Base-by-base conservation (phyloP, 2,329 filamentous ascomycete genomes). In the Basipetospora chlamydospora region DNA sequence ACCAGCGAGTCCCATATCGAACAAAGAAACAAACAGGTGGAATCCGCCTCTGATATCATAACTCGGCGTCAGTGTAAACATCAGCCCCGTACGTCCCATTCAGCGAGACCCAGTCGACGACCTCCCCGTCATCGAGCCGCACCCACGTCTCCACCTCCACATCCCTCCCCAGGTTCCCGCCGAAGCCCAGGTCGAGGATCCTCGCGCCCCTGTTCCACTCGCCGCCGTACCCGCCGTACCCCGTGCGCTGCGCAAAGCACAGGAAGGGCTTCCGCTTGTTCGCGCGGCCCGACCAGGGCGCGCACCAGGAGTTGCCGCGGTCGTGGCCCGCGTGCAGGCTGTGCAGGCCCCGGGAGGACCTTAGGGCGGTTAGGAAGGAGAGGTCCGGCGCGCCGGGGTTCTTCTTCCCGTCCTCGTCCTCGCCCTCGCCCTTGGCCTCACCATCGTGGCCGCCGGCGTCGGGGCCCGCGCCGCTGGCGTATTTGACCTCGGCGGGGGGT, bases 141-240 rank as follows among this genome's bases (percentile, higher is more conserved):
- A 77, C 69, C 64, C 73, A 80, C 0, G 72, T 77, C 23, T 74
- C 61, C 0, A 72, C 52, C 26, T 61, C 60, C 15, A 55, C 44
- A 4, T 54, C 26, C 43, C 5, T 46, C 46, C 12, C 72, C 46
- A 16, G 51, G 51, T 1, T 56, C 48, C 28, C 67, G 56, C 61
- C 54, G 2, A 78, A 44, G 2, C 61, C 44, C 10, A 80, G 54
- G 44, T 77, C 13, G 12, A 37, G 26, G 11, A 37, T 68, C 1
- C 74, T 59, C 4, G 65, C 63, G 2, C 77, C 78, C 0, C 77
- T 66, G 8, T 67, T 65, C 70, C 70, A 80, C 31, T 61, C 60
- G 0, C 76, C 73, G n/a, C 16, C 16, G 44, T 83, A 83, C 0
- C 79, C 78, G 0, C 77, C 79, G 38, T 82, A 82, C 0, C 79